Base-by-base conservation (phyloP, 2,329 filamentous ascomycete genomes). In the Aspergillus ochraceoroseus region DNA sequence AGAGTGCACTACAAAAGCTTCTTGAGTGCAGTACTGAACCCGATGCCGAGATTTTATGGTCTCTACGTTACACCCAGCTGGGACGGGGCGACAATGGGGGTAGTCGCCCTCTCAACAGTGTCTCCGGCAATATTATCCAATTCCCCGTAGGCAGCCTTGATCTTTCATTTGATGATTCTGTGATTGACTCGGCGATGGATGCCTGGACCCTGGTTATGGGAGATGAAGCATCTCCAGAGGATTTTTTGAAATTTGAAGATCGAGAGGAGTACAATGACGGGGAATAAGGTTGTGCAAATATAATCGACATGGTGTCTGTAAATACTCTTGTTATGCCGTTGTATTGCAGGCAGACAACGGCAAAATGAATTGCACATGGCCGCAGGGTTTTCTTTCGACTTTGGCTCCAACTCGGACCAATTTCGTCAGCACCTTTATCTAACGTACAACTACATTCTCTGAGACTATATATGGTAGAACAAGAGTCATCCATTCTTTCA, bases 231-330 rank as follows among this genome's bases (percentile, higher is more conserved):
- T 68, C 68, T 12, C 69, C 70, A 12, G 67, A 68, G 12, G 61
- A 75, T 30, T 95, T 92, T 55, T 81, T 95, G 76, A 70, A 75
- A 13, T 95, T 95, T 60, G 76, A 82, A 33, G 85, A 92, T 44
- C 75, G 87, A 15, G 82, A 88, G 57, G 74, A 72, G 9, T 68
- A 69, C 18, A 70, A 66, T 44, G 76, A 76, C 20, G 79, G 85
- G 49, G 52, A 61, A 40, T 48, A 41, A 50, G 38, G 15, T 30
- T 14, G 19, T 34, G 5, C 34, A 27, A 12, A 22, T 32, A 22
- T 22, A 22, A 13, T 8, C 2, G n/a, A 1, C 2, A 3, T n/a
- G n/a, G n/a, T 5, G 15, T 19, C 14, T 28, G 3, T 27, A 8
- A 28, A 22, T 34, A 23, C 3, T 32, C 6, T 23, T 31, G 8